These are phyloP conservation scores for Monosporozyma aquatica DNA, from an alignment of 805 yeast species.

Conservation along the genomic window DNA sequence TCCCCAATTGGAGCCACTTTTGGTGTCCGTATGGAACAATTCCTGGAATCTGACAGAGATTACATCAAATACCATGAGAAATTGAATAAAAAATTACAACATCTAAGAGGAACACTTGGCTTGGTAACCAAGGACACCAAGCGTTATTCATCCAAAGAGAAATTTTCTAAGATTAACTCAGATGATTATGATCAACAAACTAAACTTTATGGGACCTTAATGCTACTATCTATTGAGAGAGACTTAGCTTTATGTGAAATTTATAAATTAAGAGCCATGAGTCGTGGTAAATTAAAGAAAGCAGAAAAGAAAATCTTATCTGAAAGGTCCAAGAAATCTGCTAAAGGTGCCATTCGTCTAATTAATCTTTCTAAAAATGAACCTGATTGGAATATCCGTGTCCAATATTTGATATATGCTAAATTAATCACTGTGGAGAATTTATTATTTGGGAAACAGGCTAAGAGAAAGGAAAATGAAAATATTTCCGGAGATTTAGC, in stretches of 20 bases:
- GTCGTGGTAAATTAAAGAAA: constrained; percentile 26
- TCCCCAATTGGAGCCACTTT: constrained; percentile 32
- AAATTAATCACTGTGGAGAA: constrained; percentile 45
- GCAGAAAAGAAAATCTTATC: constrained; percentile 39
- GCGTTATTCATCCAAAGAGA: constrained; percentile 42
- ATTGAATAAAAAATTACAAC: constrained; percentile 49
- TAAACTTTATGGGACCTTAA: constrained; percentile 43
- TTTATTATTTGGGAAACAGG: constrained; percentile 20
- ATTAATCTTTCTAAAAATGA: constrained; percentile 36
- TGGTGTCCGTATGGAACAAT: constrained; percentile 51
- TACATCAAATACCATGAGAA: constrained; percentile 58
- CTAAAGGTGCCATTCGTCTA: constrained; percentile 37
- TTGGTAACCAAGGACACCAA: constrained; percentile 61
- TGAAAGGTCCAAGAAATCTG: constrained; percentile 62
- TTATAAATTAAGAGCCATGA: constrained; percentile 24
- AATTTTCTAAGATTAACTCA: constrained; percentile 37
- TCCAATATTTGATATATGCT: constrained; percentile 34
- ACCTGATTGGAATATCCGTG: constrained; percentile 26
- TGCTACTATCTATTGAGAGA: constrained; percentile 68
- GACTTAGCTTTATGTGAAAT: constrained; percentile 35
- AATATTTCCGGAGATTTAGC: constrained; percentile 19
- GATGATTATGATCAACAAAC: constrained; percentile 44
- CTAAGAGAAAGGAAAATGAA: constrained; percentile 17
- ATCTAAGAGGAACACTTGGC: constrained; percentile 54
- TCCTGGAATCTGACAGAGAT: constrained; percentile 60